These are phyloP conservation scores for Boletus hoseneyae DNA, from an alignment of 1,284 basidiomycete species.

Conservation along the genomic window DNA sequence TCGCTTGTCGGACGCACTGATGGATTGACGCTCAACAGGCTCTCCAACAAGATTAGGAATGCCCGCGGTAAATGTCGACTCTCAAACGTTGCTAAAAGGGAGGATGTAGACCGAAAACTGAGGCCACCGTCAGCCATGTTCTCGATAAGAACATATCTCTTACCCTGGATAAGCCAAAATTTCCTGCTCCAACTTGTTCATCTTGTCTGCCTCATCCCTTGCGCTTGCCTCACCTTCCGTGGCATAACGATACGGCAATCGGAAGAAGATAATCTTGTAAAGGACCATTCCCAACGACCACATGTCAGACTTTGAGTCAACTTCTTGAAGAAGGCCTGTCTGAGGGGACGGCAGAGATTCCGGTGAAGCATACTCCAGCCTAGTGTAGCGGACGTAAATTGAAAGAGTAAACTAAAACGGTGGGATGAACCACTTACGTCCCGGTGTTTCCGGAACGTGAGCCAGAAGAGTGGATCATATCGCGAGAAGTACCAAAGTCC, in stretches of 20 bases:
- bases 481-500: conserved; percentile 92
- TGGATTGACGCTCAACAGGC: conserved; percentile 3
- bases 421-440: conserved; percentile 59
- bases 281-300: conserved; percentile 91
- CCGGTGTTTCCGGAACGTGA: conserved; percentile 87
- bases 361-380: conserved; percentile 79
- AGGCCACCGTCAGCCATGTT: conserved; percentile 7
- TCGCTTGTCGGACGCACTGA: conserved; percentile 57
- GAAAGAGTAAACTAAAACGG: too few species aligned
- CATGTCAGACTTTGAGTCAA: conserved; percentile 88
- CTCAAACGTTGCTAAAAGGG: conserved; percentile 54
- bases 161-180: conserved; percentile 76
- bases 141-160: conserved; percentile 13
- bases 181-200: conserved; percentile 67
- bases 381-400: conserved; percentile 27
- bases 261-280: conserved; percentile 88
- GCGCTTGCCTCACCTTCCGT: conserved; percentile 47
- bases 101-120: conserved; percentile 59
- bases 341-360: conserved; percentile 75
- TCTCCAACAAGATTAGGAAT: conserved; percentile 6
- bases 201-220: conserved; percentile 52
- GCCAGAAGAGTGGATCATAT: conserved; percentile 70
- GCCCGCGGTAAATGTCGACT: conserved; percentile 27
- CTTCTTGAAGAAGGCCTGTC: conserved; percentile 64
- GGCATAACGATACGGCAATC: conserved; percentile 73